These are phyloP conservation scores for Tricholomella constricta DNA, from an alignment of 768 basidiomycete species.

Conservation along the genomic window DNA sequence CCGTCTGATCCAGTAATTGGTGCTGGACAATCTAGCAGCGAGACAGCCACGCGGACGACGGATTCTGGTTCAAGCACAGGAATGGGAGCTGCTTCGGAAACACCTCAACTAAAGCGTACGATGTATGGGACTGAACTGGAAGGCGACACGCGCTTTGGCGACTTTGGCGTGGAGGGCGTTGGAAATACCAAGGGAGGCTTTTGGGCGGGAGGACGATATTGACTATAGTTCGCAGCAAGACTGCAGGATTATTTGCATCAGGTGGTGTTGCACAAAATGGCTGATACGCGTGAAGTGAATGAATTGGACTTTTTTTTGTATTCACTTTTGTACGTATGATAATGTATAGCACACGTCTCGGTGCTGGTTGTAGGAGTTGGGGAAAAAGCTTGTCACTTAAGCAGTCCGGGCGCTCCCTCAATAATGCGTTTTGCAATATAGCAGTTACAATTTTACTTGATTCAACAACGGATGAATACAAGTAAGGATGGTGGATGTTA, in stretches of 20 bases:
- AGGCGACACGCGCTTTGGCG: slow-evolving; percentile 81
- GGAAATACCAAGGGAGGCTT: slow-evolving; percentile 54
- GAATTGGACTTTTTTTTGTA: too few relatives aligned
- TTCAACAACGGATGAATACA: slow-evolving; percentile 22
- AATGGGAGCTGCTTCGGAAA: slow-evolving; percentile 23
- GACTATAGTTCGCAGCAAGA: slow-evolving; percentile 11
- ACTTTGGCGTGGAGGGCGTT: slow-evolving; percentile 79
- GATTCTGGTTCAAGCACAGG: slow-evolving; percentile 30
- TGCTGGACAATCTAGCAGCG: slow-evolving; percentile 34
- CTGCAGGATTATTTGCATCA: background rate
- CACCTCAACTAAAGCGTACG: slow-evolving; percentile 58
- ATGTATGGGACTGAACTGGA: slow-evolving; percentile 87
- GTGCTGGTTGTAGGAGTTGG: too few relatives aligned
- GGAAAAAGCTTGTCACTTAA: too few relatives aligned
- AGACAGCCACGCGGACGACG: slow-evolving; percentile 43
- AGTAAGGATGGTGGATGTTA: slow-evolving; percentile 5
- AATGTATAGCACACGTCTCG: too few relatives aligned
- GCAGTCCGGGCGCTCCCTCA: too few relatives aligned
- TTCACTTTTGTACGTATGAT: too few relatives aligned
- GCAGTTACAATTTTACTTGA: slow-evolving; percentile 9
- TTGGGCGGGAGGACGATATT: slow-evolving; percentile 58
- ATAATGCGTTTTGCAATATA: too few relatives aligned
- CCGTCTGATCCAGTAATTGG: slow-evolving; percentile 21
- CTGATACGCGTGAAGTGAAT: too few relatives aligned
- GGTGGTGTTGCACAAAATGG: too few relatives aligned